These are phyloP conservation scores for Pythium guiyangense DNA, from an alignment of 352 stramenopile species.

Conservation along the genomic window DNA sequence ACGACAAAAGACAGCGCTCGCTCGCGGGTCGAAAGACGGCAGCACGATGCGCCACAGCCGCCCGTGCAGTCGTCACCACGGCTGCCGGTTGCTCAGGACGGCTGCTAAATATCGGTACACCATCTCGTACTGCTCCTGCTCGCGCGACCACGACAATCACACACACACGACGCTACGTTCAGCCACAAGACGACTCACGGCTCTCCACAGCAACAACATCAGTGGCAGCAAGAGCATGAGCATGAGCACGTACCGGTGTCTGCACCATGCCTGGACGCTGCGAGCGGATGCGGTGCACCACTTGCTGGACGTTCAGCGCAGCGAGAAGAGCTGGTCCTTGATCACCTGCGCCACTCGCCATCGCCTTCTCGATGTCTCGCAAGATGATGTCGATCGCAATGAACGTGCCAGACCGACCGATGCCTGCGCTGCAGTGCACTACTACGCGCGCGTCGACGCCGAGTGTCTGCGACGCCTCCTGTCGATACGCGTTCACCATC, in stretches of 20 bases:
- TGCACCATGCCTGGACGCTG: conserved; percentile 83
- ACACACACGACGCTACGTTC: conserved; percentile 2
- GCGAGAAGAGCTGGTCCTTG: conserved; percentile 16
- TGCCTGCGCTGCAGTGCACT: conserved; percentile 79
- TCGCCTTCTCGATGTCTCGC: conserved; percentile 37
- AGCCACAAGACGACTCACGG: conserved; percentile 1
- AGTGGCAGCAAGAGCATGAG: background rate
- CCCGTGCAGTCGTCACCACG: conserved; percentile 36
- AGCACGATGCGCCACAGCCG: background rate
- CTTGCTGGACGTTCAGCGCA: conserved; percentile 42
- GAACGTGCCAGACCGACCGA: conserved; percentile 77
- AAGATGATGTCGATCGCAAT: conserved; percentile 82
- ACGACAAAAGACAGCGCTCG: too few relatives aligned
- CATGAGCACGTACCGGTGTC: conserved; percentile 30
- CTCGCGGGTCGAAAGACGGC: too few relatives aligned
- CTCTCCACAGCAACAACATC: too few relatives aligned
- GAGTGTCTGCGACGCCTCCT: conserved; percentile 18
- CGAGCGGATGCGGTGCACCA: conserved; percentile 60
- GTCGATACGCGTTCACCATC: conserved; percentile 45
- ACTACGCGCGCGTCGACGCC: conserved; percentile 34
- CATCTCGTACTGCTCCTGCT: conserved; percentile 82
- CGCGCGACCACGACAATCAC: background rate
- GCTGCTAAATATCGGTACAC: conserved; percentile 79
- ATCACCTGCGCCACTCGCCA: conserved; percentile 16
- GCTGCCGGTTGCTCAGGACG: conserved; percentile 41